Percentiles rank a stretch among this genome's conserved stretches.
phyloP scores from a whole-genome alignment of 768 basidiomycete genomes.

The Dictyophora rubrovolvata region DNA sequence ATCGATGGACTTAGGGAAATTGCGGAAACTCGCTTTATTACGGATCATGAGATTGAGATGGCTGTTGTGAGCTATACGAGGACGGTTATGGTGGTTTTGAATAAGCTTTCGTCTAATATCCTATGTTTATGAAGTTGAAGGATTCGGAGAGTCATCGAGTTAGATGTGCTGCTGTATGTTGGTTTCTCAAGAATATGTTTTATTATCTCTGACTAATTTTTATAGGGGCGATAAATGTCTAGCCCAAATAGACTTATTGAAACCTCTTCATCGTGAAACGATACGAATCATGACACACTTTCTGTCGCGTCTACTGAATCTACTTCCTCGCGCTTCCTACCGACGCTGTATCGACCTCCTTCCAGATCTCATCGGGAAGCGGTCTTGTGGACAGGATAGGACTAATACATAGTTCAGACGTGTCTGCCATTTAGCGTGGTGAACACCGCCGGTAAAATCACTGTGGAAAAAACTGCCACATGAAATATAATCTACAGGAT shows the following conservation, averaged over 20 bases:
- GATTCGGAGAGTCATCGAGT: slow-evolving; percentile 49
- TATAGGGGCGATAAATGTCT: slow-evolving; percentile 74
- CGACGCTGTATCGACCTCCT: too few relatives aligned
- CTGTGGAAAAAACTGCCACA: too few relatives aligned
- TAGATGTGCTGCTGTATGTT: slow-evolving; percentile 58
- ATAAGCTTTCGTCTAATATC: slow-evolving; percentile 67
- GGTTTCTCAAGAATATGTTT: too few relatives aligned
- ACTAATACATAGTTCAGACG: too few relatives aligned
- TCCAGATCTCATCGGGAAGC: too few relatives aligned
- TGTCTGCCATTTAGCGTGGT: too few relatives aligned
- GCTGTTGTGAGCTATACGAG: slow-evolving; percentile 64
- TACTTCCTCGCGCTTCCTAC: too few relatives aligned
- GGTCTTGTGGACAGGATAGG: too few relatives aligned
- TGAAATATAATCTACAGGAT: too few relatives aligned
- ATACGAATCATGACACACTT: slow-evolving; percentile 51
- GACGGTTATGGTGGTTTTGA: slow-evolving; percentile 68
- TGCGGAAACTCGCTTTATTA: slow-evolving; percentile 6
- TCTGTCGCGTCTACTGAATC: too few relatives aligned
- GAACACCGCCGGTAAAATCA: too few relatives aligned
- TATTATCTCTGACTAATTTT: slow-evolving; percentile 11
- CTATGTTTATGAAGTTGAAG: slow-evolving; percentile 50
- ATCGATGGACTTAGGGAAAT: slow-evolving; percentile 15
- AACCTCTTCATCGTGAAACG: slow-evolving; percentile 52
- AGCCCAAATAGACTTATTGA: slow-evolving; percentile 52
- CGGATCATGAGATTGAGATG: slow-evolving; percentile 32